Conservation (phyloP, 306 rosid species). For the Ormosia semicastrata region DNA sequence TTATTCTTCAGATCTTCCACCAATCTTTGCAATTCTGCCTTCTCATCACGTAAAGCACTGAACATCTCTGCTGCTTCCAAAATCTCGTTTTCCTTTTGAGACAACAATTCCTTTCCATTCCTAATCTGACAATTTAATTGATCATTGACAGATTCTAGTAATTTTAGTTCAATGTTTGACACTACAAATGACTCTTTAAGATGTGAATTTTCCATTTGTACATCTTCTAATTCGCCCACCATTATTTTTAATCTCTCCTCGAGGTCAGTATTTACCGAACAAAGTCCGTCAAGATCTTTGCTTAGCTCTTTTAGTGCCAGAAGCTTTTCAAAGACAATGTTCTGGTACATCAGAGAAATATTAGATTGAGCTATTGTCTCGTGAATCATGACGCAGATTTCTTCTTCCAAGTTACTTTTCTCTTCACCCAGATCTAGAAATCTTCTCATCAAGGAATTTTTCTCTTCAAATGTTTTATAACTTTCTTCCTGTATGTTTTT, state of each 20-base stretch:
- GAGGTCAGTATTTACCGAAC: slow-evolving; percentile 45
- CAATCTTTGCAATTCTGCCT: slow-evolving; percentile 49
- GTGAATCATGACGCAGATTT: slow-evolving; percentile 49
- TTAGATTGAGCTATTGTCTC: slow-evolving; percentile 64
- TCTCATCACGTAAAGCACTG: slow-evolving; percentile 45
- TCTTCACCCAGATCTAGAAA: slow-evolving; percentile 50
- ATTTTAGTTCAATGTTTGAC: slow-evolving; percentile 50
- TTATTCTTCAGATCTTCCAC: slow-evolving; percentile 47
- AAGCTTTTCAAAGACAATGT: slow-evolving; percentile 52
- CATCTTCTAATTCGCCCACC: slow-evolving; percentile 50
- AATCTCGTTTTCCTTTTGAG: slow-evolving; percentile 57
- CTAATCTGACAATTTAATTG: slow-evolving; percentile 54
- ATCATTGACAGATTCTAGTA: slow-evolving; percentile 49
- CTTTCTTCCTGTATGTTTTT: slow-evolving; percentile 48
- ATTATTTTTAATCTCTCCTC: slow-evolving; percentile 55
- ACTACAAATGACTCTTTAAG: slow-evolving; percentile 59
- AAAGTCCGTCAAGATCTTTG: slow-evolving; percentile 46
- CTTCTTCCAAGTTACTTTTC: slow-evolving; percentile 55
- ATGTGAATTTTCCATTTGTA: slow-evolving; percentile 46
- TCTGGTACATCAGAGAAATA: slow-evolving; percentile 58
- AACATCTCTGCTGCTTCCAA: slow-evolving; percentile 49
- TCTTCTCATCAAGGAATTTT: slow-evolving; percentile 45
- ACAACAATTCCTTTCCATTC: slow-evolving; percentile 43
- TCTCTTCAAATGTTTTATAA: slow-evolving; percentile 50
- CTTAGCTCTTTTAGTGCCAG: slow-evolving; percentile 50